A percentile compares a stretch with the other conserved stretches of the same genome.
These are phyloP conservation scores for Hypoxylon sp. DNA, from an alignment of 2,329 filamentous ascomycete genomes.

Conservation along the genomic window DNA sequence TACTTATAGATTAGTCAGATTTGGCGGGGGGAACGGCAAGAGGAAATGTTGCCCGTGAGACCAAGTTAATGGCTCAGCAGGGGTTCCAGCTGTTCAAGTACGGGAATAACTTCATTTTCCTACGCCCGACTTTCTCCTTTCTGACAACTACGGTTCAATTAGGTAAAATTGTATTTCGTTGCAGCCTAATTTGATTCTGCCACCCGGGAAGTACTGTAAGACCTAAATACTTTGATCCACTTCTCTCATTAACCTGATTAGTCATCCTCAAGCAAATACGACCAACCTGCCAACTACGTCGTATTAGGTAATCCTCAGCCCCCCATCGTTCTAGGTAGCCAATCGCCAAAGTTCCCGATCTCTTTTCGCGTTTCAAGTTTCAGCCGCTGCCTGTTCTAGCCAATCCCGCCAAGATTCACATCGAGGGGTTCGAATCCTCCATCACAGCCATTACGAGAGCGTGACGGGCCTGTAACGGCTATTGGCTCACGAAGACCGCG, in stretches of 20 bases:
- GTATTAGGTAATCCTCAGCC: slow-evolving; percentile 1
- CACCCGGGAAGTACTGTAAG: too few relatives aligned
- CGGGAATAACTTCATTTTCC: too few relatives aligned
- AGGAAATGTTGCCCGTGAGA: too few relatives aligned
- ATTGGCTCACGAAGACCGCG: not conserved
- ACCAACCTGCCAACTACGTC: not conserved
- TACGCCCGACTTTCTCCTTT: too few relatives aligned
- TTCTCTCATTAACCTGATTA: not conserved
- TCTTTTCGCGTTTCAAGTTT: slow-evolving; percentile 6
- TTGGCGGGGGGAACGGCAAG: too few relatives aligned
- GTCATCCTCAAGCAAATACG: too few relatives aligned
- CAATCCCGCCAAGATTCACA: not conserved
- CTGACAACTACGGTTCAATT: too few relatives aligned
- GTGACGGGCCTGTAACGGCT: slow-evolving; percentile 3
- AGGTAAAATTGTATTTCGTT: too few relatives aligned
- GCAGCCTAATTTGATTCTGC: too few relatives aligned
- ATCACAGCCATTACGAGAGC: not conserved
- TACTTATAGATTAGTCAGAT: too few relatives aligned
- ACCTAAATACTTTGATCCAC: not conserved
- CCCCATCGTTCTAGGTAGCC: not conserved
- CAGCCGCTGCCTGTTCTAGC: slow-evolving; percentile 5
- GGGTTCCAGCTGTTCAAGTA: too few relatives aligned
- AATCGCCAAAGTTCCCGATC: slow-evolving; percentile 2
- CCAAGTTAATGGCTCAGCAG: too few relatives aligned
- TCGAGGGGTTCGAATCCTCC: slow-evolving; percentile 20